A percentile compares a stretch with the other conserved stretches of the same genome.
Evolutionary conservation across 768 basidiomycete genomes (phyloP).

Genomic region (Suillus americanus): DNA sequence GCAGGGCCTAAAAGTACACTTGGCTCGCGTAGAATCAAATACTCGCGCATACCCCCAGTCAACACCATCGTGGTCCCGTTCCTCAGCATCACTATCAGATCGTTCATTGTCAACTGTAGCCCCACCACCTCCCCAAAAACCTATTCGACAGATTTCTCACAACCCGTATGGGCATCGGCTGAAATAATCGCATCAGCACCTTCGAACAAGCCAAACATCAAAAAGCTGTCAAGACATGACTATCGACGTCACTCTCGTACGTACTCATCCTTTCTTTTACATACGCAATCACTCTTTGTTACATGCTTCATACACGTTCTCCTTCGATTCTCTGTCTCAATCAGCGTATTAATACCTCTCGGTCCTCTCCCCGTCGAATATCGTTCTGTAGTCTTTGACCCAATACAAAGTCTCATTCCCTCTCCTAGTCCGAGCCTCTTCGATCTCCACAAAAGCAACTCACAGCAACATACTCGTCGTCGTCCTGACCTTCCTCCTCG

Average conservation of each 20-base stretch:
- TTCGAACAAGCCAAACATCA: neutral
- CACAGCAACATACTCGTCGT: conserved; percentile 48
- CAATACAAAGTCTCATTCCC: too few species aligned
- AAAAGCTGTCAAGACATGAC: too few species aligned
- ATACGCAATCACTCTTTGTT: too few species aligned
- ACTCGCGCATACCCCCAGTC: neutral
- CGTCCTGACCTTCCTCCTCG: conserved; percentile 45
- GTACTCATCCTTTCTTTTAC: too few species aligned
- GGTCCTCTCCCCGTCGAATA: too few species aligned
- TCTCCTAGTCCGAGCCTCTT: too few species aligned
- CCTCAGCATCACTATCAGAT: conserved; percentile 5
- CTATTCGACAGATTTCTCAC: conserved; percentile 58
- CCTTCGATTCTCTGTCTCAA: too few species aligned
- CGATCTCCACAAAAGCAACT: too few species aligned
- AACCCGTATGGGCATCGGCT: conserved; percentile 62
- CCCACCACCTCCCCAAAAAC: conserved; percentile 51
- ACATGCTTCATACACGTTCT: too few species aligned
- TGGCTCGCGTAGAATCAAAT: neutral
- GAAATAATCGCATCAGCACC: neutral
- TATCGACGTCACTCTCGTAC: too few species aligned
- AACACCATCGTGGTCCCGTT: conserved; percentile 1
- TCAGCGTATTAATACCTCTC: too few species aligned
- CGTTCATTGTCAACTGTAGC: conserved; percentile 18
- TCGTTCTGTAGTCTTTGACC: too few species aligned
- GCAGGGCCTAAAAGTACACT: neutral